Conservation (phyloP, 305 asterid genomes). For the Fraxinus sp. region DNA sequence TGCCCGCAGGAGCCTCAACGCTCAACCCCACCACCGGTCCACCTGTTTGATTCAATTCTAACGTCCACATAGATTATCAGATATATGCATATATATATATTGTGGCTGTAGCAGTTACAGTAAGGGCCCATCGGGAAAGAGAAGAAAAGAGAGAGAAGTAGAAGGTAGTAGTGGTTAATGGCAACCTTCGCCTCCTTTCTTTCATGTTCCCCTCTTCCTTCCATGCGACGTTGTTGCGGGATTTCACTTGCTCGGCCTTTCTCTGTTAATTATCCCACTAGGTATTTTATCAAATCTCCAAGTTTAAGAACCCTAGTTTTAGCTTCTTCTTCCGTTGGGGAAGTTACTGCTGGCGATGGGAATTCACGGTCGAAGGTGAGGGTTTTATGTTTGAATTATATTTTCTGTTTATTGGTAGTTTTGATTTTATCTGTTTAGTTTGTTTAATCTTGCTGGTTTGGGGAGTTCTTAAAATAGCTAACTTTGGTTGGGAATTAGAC, state of each 20-base stretch:
- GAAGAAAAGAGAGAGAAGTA: slow-evolving; percentile 27
- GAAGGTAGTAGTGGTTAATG: slow-evolving; percentile 57
- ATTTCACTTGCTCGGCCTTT: slow-evolving; percentile 21
- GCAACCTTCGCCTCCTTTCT: slow-evolving; percentile 69
- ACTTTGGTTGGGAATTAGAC: not conserved
- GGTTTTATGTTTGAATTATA: not conserved
- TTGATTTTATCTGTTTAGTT: not conserved
- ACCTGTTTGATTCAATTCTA: not conserved
- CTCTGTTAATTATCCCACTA: slow-evolving; percentile 18
- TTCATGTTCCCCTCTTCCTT: slow-evolving; percentile 34
- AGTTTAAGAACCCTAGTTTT: slow-evolving; percentile 32
- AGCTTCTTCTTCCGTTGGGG: slow-evolving; percentile 42
- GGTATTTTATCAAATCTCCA: slow-evolving; percentile 21
- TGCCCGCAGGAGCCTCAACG: not conserved
- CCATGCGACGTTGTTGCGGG: slow-evolving; percentile 16
- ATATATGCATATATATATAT: not conserved
- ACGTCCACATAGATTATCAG: not conserved
- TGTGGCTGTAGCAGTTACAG: slow-evolving; percentile 26
- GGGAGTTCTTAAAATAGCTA: not conserved
- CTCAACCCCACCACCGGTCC: not conserved
- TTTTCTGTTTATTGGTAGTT: not conserved
- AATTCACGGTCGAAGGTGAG: slow-evolving; percentile 60
- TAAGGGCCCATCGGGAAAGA: slow-evolving; percentile 28
- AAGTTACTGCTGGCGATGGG: slow-evolving; percentile 31
- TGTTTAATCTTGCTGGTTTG: not conserved